Base-by-base conservation (phyloP, 164 flowering plant genomes). In the Magnolia sinica region DNA sequence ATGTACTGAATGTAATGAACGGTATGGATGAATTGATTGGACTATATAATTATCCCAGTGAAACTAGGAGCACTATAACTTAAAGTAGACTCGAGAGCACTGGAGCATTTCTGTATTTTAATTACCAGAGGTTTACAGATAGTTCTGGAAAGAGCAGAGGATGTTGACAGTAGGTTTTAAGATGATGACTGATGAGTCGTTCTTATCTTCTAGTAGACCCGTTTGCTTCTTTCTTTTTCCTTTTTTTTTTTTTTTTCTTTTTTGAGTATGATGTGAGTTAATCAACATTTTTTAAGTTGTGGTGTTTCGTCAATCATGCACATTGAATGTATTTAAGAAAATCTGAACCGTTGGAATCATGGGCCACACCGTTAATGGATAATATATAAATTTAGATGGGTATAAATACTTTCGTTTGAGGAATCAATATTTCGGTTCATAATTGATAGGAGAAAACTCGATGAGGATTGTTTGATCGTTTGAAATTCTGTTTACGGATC, bases 141-240 rank as follows among this genome's bases (percentile, higher is more conserved):
- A 69, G 49, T 66, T 74, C 74, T 78, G 74, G 76, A 78, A 78
- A 68, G 49, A 16, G 22, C 29, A 68, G 4, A n/a, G 31, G 76
- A 73, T 61, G 70, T 70, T 24, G 80, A 74, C 77, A 78, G 73
- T 7, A 52, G 58, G 50, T 19, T 20, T 31, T 11, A 8, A 70
- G 74, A 29, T 29, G 55, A 20, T 73, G 67, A 27, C 2, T 27
- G 29, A 23, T 14, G 61, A 55, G 61, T 49, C 31, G 72, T 51
- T 61, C 66, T 78, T 73, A 73, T 67, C 73, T 23, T 73, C 68
- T 14, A 8, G 64, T 24, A 72, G 66, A 77, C 73, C 61, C 18
- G 8, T 14, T 7, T 49, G 58, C 68, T 18, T 74, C 16, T 55
- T 55, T 16, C 11, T 13, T 10, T 74, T 64, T 29, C 9, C 64